These are phyloP conservation scores for Nitzschia inconspicua DNA, from an alignment of 108 stramenopile species.

Conservation along the genomic window DNA sequence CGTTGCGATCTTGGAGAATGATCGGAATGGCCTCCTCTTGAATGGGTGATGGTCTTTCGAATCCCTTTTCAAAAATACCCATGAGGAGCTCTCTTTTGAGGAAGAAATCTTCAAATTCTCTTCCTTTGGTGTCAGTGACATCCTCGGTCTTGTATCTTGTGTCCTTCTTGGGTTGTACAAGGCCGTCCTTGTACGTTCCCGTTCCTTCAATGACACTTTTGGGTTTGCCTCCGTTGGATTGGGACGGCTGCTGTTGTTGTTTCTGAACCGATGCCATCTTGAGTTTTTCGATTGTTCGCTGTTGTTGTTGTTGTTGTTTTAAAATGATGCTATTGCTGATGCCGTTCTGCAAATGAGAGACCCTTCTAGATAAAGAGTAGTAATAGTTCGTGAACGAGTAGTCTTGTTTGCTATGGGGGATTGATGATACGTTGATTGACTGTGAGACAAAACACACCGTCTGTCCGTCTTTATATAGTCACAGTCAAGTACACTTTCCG, in stretches of 20 bases:
- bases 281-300: too few species aligned
- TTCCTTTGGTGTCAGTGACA: constrained; percentile 94
- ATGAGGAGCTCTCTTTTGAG: constrained; percentile 94
- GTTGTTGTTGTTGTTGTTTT: not conserved
- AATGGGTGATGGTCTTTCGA: constrained; percentile 97
- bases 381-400: too few species aligned
- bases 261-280: constrained; percentile 32
- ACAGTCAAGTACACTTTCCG: too few species aligned
- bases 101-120: constrained; percentile 99
- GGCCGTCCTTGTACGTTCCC: constrained; percentile 81
- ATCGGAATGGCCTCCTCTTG: constrained; percentile 99
- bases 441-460: too few species aligned
- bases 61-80: constrained; percentile 99
- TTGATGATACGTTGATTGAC: too few species aligned
- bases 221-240: constrained; percentile 13
- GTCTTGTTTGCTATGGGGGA: too few species aligned
- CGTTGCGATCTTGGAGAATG: constrained; percentile 93
- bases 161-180: constrained; percentile 78
- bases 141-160: constrained; percentile 92
- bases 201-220: constrained; percentile 52
- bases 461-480: too few species aligned
- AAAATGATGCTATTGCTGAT: not conserved
- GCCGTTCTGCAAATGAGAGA: too few species aligned
- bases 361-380: too few species aligned
- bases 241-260: constrained; percentile 10